These are phyloP conservation scores for Raddia distichophylla DNA, from an alignment of 176 grass and related monocot species.

Conservation along the genomic window DNA sequence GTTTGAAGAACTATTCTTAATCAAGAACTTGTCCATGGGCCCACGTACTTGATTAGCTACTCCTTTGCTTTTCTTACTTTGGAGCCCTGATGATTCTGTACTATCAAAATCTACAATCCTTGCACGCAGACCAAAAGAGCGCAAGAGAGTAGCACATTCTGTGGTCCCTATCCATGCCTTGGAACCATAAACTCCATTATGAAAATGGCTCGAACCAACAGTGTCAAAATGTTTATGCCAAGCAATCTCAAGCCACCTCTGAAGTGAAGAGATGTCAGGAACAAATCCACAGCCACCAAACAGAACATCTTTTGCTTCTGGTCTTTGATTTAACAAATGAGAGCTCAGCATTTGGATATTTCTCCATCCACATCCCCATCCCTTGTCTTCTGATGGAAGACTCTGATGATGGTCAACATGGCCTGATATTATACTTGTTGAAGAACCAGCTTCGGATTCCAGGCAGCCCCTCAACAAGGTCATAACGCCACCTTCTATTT, in stretches of 20 bases:
- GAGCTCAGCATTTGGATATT: slow-evolving; percentile 95
- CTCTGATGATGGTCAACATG: slow-evolving; percentile 82
- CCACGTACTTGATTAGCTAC: slow-evolving; percentile 56
- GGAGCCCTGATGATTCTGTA: slow-evolving; percentile 68
- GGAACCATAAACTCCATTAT: slow-evolving; percentile 68
- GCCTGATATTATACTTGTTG: slow-evolving; percentile 65
- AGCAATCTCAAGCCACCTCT: slow-evolving; percentile 94
- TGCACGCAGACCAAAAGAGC: slow-evolving; percentile 82
- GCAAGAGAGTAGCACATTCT: slow-evolving; percentile 78
- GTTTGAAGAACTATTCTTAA: slow-evolving; percentile 23
- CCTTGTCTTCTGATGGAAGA: slow-evolving; percentile 67
- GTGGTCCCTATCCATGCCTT: slow-evolving; percentile 85
- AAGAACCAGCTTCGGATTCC: slow-evolving; percentile 56
- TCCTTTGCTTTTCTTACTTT: no score
- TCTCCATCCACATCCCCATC: slow-evolving; percentile 98
- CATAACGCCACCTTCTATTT: slow-evolving; percentile 68
- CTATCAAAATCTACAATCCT: slow-evolving; percentile 94
- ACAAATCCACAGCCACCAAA: slow-evolving; percentile 85
- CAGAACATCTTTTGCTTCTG: slow-evolving; percentile 56
- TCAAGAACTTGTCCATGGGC: slow-evolving; percentile 86
- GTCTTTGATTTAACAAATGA: slow-evolving; percentile 67
- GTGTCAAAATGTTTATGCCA: slow-evolving; percentile 78
- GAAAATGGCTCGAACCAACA: slow-evolving; percentile 58
- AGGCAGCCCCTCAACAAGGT: slow-evolving; percentile 63
- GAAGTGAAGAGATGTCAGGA: slow-evolving; percentile 86